These are phyloP conservation scores for Sporothrix pallida DNA, from an alignment of 2,329 filamentous ascomycete species.

Conservation along the genomic window DNA sequence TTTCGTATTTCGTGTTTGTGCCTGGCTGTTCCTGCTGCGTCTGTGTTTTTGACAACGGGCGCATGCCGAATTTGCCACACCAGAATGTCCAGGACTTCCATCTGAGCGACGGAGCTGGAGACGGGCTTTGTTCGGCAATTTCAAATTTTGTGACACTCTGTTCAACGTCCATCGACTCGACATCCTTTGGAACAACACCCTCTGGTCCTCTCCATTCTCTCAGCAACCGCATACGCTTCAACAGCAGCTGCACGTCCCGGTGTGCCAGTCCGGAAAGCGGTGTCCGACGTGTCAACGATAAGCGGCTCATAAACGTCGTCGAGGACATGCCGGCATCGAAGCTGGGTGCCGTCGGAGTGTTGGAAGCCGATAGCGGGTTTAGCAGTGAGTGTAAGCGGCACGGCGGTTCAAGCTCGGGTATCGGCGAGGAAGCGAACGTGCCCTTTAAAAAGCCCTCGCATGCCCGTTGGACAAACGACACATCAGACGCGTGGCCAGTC, in stretches of 20 bases:
- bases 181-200: no score
- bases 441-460: not conserved
- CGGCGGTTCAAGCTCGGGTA: not conserved
- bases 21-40: not conserved
- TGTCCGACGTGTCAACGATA: not conserved
- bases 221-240: constrained; percentile 2
- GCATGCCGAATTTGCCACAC: not conserved
- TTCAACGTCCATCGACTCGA: not conserved
- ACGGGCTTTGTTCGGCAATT: not conserved
- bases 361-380: not conserved
- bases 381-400: not conserved
- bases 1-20: no score
- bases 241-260: constrained; percentile 6
- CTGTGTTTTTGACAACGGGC: not conserved
- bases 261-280: not conserved
- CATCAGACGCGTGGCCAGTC: not conserved
- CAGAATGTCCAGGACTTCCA: not conserved
- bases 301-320: not conserved
- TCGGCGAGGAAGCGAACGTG: not conserved
- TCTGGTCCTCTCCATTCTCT: not conserved
- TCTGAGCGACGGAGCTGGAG: not conserved
- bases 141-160: not conserved
- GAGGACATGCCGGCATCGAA: not conserved
- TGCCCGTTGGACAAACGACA: not conserved
- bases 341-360: not conserved